phyloP scores from a whole-genome alignment of 2,329 filamentous ascomycete genomes.

The Pyricularia sp. region DNA sequence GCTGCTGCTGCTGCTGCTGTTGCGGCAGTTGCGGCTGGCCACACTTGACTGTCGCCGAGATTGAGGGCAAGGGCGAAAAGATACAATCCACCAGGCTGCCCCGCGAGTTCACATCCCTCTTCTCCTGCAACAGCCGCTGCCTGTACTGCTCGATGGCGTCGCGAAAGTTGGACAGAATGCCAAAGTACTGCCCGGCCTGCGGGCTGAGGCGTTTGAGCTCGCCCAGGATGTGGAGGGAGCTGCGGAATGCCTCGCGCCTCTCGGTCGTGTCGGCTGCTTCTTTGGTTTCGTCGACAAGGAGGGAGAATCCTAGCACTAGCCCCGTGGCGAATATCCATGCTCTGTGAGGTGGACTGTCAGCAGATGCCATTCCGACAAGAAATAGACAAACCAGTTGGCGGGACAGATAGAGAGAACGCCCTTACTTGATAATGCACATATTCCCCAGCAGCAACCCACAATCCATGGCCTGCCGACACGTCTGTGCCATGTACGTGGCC shows the following conservation, averaged over 20 bases:
- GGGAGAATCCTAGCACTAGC: neutral
- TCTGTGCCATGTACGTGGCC: constrained; percentile 12
- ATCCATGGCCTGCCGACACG: constrained; percentile 11
- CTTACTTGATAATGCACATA: neutral
- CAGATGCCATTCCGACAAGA: neutral
- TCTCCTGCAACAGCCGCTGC: neutral
- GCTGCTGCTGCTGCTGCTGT: neutral
- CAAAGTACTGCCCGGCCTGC: constrained; percentile 13
- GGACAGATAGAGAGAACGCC: neutral
- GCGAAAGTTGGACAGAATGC: constrained; percentile 11
- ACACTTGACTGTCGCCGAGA: neutral
- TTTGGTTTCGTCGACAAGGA: neutral
- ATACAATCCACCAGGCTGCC: neutral
- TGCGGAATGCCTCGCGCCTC: constrained; percentile 9
- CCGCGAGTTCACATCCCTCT: neutral
- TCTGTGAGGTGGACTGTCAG: neutral
- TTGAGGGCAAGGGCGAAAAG: neutral
- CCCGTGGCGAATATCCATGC: neutral
- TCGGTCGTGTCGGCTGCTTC: constrained; percentile 10
- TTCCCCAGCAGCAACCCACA: constrained; percentile 11
- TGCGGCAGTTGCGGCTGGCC: neutral
- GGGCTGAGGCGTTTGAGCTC: constrained; percentile 6
- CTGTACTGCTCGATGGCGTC: constrained; percentile 10
- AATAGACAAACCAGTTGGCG: neutral
- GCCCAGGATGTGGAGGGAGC: constrained; percentile 5